These are phyloP conservation scores for Craspedostauros australis DNA, from an alignment of 108 stramenopile genomes.

Conservation along the genomic window DNA sequence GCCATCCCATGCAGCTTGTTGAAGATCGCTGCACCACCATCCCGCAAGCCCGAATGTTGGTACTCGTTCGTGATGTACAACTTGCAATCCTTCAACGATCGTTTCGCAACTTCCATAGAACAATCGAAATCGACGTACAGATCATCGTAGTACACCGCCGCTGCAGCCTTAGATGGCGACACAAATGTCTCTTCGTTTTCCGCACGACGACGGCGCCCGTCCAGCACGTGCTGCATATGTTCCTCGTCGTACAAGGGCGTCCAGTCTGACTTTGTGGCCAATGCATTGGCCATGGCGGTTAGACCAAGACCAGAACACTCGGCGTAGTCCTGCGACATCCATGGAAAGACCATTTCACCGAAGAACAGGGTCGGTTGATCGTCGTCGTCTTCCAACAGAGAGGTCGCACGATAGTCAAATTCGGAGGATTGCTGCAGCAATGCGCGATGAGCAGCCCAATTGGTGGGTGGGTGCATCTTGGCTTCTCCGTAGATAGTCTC, in stretches of 20 bases:
- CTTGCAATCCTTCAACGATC: conserved; percentile 66
- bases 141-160: conserved; percentile 89
- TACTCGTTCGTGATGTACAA: conserved; percentile 89
- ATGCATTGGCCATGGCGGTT: conserved; percentile 48
- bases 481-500: conserved; percentile 89
- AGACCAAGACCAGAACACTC: conserved; percentile 63
- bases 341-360: conserved; percentile 94
- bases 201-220: conserved; percentile 9
- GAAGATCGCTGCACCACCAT: conserved; percentile 80
- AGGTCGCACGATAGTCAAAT: conserved; percentile 60
- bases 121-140: conserved; percentile 91
- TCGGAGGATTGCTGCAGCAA: not conserved
- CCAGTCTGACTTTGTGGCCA: conserved; percentile 81
- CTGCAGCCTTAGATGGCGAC: conserved; percentile 74
- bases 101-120: conserved; percentile 48
- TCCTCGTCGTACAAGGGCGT: conserved; percentile 58
- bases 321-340: conserved; percentile 87
- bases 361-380: conserved; percentile 55
- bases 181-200: too few species aligned
- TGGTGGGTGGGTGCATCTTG: conserved; percentile 33
- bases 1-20: conserved; percentile 83
- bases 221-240: conserved; percentile 55
- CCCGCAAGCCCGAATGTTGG: conserved; percentile 89
- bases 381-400: conserved; percentile 9
- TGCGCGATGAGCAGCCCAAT: conserved; percentile 73